A percentile compares a stretch with the other conserved stretches of the same genome.
phyloP scores from a whole-genome alignment of 345 rosid genomes.

The Hibiscus tridactylites region DNA sequence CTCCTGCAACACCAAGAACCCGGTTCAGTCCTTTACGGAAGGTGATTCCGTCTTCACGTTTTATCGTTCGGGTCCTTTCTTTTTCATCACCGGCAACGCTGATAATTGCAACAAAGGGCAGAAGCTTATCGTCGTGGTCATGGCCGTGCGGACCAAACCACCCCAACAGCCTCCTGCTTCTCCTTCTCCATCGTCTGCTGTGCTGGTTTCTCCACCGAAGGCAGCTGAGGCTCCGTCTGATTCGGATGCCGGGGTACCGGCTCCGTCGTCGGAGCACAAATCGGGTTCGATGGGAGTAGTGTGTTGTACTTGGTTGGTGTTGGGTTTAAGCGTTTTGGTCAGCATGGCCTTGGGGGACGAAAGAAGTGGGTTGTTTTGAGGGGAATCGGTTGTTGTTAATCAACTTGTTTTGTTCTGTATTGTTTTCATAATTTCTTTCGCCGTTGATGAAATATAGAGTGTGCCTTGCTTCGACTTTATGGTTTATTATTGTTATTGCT shows the following conservation, averaged over 20 bases:
- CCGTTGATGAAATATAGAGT: too few species aligned
- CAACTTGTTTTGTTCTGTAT: too few species aligned
- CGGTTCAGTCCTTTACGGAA: conserved; percentile 38
- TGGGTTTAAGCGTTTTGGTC: conserved; percentile 15
- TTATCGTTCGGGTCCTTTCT: conserved; percentile 69
- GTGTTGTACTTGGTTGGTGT: conserved; percentile 11
- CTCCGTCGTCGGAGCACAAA: conserved; percentile 19
- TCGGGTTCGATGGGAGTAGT: conserved; percentile 15
- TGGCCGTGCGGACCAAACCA: conserved; percentile 38
- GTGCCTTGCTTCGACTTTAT: too few species aligned
- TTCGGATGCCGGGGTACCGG: conserved; percentile 19
- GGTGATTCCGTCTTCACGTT: conserved; percentile 51
- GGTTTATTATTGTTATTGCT: too few species aligned
- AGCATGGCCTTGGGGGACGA: not conserved
- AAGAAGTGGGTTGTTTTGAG: not conserved
- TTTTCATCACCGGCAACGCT: conserved; percentile 58
- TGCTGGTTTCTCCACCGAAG: conserved; percentile 5
- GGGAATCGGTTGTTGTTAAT: too few species aligned
- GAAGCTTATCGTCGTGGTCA: conserved; percentile 45
- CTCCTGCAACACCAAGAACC: conserved; percentile 51
- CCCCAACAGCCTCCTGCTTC: conserved; percentile 19
- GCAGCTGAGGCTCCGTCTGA: conserved; percentile 1
- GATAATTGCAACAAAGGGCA: conserved; percentile 66
- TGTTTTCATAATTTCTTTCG: too few species aligned
- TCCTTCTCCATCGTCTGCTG: conserved; percentile 18